Base-by-base conservation (phyloP, 2,329 filamentous ascomycete genomes). In the Aspergillus pseudonomiae region DNA sequence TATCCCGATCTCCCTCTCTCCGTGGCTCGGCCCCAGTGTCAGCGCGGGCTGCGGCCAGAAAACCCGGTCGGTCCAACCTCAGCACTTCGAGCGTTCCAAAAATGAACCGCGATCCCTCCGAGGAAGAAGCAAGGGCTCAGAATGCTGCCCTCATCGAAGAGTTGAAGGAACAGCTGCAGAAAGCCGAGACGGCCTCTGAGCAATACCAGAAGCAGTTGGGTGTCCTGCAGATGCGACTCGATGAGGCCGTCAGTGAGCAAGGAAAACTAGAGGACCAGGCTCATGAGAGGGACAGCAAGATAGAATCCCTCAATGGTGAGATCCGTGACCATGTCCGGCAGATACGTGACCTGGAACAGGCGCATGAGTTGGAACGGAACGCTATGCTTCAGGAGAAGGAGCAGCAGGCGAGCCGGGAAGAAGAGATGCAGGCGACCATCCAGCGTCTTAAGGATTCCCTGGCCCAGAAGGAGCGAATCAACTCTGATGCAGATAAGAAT, bases 361-460 rank as follows among this genome's bases (percentile, higher is more conserved):
- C 96, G 68, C 96, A 97, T 77, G 94, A 98, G 78, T 89, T 91
- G 52, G 95, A 99, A 80, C 88, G 93, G 67, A 92, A 90, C 73
- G 88, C 92, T 60, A 91, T 94, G 80, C 88, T 92, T 74, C 93
- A 94, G 79, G 94, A 98, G 78, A 95, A 96, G 81, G 94, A 97
- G 68, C 92, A 96, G 71, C 90, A 94, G 79, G 84, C 86, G 60
- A 90, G 90, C 70, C 86, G 90, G 62, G 93, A 97, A 75, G 93
- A 97, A 74, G 93, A 97, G 77, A 89, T 98, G 86, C 92, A 96
- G 78, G 84, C 87, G 63, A 91, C 94, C 60, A 95, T 98, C 73
- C 93, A 96, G 80, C 86, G 94, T 61, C 83, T 99, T 71, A 98
- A 97, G 83, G 94, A 97, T 76, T 91, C 88, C 57, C 82, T 97